Evolutionary conservation across 2,329 filamentous ascomycete genomes (phyloP), one percentile per base, ranked within the genome.

Genomic region (Byssothecium circinans): DNA sequence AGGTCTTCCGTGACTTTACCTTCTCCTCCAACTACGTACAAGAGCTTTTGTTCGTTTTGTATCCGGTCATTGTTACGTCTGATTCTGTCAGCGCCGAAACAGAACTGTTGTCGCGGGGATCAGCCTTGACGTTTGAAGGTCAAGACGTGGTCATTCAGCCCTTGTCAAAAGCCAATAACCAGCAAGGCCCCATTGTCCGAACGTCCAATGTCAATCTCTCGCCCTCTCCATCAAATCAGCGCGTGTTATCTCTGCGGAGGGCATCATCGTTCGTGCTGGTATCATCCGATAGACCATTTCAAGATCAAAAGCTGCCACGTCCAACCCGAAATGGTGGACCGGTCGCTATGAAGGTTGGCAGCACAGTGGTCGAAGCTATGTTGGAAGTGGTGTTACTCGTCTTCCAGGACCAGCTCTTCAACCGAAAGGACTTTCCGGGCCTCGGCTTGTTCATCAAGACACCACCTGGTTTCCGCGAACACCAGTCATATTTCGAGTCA

Each of bases 401-500:
- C 0, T 95, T 96, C 62, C 80, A 88, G 41, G 91, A 96, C 60
- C 90, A 97, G 59, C 75, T 97, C 0, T 82, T 96, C 34, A 81
- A 81, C 23, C 85, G 90, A 20, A 96, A 96, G 66, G 94, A 99
- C 43, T 99, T 97, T 64, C 79, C 86, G 2, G 92, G 94, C 0
- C 88, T 99, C 43, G 85, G 87, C 0, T 74, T 99, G 8, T 95
- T 89, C 62, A 76, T 89, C 43, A 96, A 94, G 67, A 87, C 92
- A 0, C 94, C 95, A 1, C 90, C 94, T 0, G 91, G 92, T 0
- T 96, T 95, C 62, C 84, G 92, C 57, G 94, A 97, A 65, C 91
- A 97, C 58, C 91, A 96, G 62, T 90, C 91, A 0, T 95, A 91
- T 67, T 96, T 99, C 57, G 90, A 95, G 65, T 95, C 94, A 0